Conservation (phyloP, 148 eudicot genomes). For the Euryodendron excelsum region DNA sequence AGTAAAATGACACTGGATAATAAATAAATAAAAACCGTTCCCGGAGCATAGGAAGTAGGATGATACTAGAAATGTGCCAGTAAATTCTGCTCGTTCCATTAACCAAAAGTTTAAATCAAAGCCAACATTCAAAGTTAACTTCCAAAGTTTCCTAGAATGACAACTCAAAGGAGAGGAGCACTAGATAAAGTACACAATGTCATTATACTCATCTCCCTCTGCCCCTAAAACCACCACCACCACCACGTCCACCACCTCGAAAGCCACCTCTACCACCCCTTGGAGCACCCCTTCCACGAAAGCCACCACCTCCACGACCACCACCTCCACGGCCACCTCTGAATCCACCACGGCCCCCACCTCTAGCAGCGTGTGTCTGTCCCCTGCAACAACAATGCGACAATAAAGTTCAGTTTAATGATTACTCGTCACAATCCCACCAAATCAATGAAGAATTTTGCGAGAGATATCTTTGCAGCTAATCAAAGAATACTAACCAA, state of each 20-base stretch:
- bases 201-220: conserved; percentile 26
- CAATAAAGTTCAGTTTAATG: not conserved
- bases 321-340: conserved; percentile 39
- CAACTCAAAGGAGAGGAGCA: not conserved
- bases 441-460: not conserved
- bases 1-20: too few species aligned
- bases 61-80: not conserved
- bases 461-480: not conserved
- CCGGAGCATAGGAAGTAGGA: not conserved
- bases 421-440: not conserved
- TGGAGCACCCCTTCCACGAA: conserved; percentile 28
- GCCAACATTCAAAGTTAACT: not conserved
- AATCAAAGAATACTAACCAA: too few species aligned
- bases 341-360: conserved; percentile 53
- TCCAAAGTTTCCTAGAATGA: not conserved
- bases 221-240: conserved; percentile 21
- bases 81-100: not conserved
- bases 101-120: conserved; percentile 3
- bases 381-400: conserved; percentile 39
- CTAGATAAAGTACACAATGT: conserved; percentile 5
- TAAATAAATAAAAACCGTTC: too few species aligned
- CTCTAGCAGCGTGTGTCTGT: conserved; percentile 38
- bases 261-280: conserved; percentile 20
- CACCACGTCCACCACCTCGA: conserved; percentile 22
- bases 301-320: conserved; percentile 31